Conservation (phyloP, 2,329 filamentous ascomycete genomes). For the Knoxdaviesia proteae region DNA sequence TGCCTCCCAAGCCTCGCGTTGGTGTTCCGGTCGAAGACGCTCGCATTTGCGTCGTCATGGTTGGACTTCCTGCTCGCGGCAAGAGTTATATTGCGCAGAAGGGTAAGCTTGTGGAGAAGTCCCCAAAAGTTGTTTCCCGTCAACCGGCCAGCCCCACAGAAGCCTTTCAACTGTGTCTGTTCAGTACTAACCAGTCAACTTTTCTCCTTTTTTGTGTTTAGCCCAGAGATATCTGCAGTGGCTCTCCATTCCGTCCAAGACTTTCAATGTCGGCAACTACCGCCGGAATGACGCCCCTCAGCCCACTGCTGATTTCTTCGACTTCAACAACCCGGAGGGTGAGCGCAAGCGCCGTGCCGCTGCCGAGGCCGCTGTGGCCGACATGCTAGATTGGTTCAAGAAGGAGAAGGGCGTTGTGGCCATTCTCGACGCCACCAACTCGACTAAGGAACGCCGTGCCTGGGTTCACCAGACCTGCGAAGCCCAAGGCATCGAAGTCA, state of each 20-base stretch:
- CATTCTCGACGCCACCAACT: constrained; percentile 93
- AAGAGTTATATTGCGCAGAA: constrained; percentile 97
- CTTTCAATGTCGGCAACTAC: constrained; percentile 96
- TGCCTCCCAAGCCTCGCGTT: constrained; percentile 17
- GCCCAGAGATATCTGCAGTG: constrained; percentile 88
- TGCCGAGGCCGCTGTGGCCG: constrained; percentile 73
- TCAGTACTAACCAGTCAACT: not conserved
- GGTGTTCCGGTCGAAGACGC: constrained; percentile 85
- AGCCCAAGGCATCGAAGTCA: constrained; percentile 60
- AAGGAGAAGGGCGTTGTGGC: constrained; percentile 61
- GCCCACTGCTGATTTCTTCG: constrained; percentile 87
- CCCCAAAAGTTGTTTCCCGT: not conserved
- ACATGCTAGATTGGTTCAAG: constrained; percentile 89
- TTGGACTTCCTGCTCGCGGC: constrained; percentile 81
- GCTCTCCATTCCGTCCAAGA: constrained; percentile 83
- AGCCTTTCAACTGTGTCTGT: not conserved
- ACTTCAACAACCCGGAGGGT: constrained; percentile 71
- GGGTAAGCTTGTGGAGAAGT: constrained; percentile 31
- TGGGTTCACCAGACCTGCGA: constrained; percentile 77
- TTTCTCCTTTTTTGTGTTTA: constrained; percentile 13
- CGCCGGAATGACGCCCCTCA: constrained; percentile 77
- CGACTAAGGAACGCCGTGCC: constrained; percentile 67
- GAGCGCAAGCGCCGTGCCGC: constrained; percentile 75
- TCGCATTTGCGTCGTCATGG: constrained; percentile 97
- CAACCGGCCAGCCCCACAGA: not conserved